A percentile compares a stretch with the other conserved stretches of the same genome.
Conservation (phyloP, 192 early-diverging fungal species). For the Entomortierella beljakovae region DNA sequence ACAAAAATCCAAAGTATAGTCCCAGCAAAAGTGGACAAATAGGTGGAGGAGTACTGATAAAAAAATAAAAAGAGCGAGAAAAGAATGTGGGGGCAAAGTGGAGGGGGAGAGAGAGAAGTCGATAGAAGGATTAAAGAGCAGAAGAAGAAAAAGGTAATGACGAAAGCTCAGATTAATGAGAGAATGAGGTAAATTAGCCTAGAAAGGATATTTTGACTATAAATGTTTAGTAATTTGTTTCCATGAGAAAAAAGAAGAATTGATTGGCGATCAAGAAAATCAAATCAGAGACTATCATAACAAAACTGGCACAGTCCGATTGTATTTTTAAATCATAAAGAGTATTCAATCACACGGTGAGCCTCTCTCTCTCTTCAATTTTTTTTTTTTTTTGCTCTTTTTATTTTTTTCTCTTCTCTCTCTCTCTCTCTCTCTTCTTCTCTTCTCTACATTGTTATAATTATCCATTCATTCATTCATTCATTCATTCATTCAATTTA, state of each 20-base stretch:
- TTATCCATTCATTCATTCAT: slow-evolving; percentile 1
- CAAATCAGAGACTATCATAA: neutral
- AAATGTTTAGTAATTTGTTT: neutral
- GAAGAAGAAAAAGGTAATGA: no score
- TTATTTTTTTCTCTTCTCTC: neutral
- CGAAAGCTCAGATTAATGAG: no score
- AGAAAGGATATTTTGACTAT: neutral
- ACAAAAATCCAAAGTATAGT: no score
- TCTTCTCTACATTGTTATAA: neutral
- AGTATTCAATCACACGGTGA: no score
- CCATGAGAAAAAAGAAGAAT: neutral
- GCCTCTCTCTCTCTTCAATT: neutral
- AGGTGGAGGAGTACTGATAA: no score
- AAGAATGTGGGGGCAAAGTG: no score
- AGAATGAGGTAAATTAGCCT: neutral
- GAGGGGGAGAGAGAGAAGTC: no score
- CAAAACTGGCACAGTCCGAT: neutral
- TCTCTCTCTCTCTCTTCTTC: neutral
- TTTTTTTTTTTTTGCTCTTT: neutral
- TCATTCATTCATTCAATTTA: neutral
- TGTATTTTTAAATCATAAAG: neutral
- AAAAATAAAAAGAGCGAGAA: no score
- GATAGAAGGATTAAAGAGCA: no score
- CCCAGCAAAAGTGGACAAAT: no score
- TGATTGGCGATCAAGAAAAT: neutral